Conservation (phyloP, 768 basidiomycete genomes). For the Flagelloscypha sp. region DNA sequence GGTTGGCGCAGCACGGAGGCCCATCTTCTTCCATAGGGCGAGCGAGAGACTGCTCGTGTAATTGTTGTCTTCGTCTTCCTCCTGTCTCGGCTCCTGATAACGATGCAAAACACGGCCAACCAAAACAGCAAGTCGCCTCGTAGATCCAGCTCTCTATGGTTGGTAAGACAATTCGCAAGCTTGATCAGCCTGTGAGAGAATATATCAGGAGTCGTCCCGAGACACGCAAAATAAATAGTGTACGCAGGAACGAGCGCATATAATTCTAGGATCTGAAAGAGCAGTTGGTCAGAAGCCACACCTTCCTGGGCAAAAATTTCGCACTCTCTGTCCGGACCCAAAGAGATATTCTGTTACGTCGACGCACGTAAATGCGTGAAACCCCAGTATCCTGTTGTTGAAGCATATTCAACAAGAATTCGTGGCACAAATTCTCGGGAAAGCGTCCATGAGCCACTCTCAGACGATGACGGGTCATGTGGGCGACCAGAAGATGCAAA, state of each 20-base stretch:
- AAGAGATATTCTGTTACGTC: slow-evolving; percentile 48
- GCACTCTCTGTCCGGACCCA: slow-evolving; percentile 79
- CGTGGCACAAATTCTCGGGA: too few species aligned
- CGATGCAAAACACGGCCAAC: slow-evolving; percentile 55
- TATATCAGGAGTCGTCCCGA: neutral
- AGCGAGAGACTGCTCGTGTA: too few species aligned
- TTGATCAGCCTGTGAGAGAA: slow-evolving; percentile 70
- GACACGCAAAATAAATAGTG: neutral
- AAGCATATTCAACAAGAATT: too few species aligned
- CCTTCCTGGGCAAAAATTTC: slow-evolving; percentile 66
- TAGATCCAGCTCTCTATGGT: slow-evolving; percentile 89
- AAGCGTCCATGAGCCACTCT: slow-evolving; percentile 83
- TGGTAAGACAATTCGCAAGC: slow-evolving; percentile 77
- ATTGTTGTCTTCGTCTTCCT: slow-evolving; percentile 36
- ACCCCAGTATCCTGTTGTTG: slow-evolving; percentile 75
- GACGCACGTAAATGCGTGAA: slow-evolving; percentile 63
- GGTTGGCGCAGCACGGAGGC: slow-evolving; percentile 21
- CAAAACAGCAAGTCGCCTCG: slow-evolving; percentile 74
- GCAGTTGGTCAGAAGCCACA: slow-evolving; percentile 40
- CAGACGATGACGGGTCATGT: slow-evolving; percentile 72
- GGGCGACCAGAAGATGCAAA: slow-evolving; percentile 58
- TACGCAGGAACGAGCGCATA: neutral
- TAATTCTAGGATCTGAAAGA: neutral
- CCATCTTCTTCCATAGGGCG: slow-evolving; percentile 54
- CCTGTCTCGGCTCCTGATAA: slow-evolving; percentile 42